phyloP scores from a whole-genome alignment of 768 basidiomycete species.

The Crepidotus variabilis region DNA sequence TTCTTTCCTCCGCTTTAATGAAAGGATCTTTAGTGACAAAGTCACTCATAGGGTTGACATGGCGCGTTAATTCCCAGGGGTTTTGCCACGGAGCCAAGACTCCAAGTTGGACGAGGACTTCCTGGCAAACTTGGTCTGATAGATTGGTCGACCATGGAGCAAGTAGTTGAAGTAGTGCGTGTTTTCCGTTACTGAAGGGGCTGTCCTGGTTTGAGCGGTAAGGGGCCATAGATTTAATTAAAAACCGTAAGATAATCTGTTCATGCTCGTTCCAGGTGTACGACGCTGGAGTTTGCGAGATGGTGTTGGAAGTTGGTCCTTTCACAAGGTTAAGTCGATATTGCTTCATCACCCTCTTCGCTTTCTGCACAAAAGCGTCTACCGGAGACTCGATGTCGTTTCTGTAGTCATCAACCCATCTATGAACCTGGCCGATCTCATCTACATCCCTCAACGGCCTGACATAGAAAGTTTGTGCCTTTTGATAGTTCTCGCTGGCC shows the following conservation, averaged over 20 bases:
- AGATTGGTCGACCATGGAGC: constrained; percentile 30
- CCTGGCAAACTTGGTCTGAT: constrained; percentile 33
- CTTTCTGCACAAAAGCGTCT: constrained; percentile 14
- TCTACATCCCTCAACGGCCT: constrained; percentile 58
- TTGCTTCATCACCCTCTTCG: constrained; percentile 7
- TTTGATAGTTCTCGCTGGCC: constrained; percentile 43
- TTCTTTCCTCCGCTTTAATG: constrained; percentile 20
- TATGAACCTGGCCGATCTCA: constrained; percentile 42
- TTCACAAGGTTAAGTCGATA: not conserved
- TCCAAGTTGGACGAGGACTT: constrained; percentile 67
- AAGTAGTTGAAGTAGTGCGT: constrained; percentile 57
- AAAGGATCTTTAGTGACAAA: constrained; percentile 24
- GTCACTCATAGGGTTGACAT: constrained; percentile 31
- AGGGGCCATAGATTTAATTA: constrained; percentile 50
- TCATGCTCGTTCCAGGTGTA: constrained; percentile 52
- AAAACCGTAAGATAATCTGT: constrained; percentile 51
- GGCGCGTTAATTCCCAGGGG: constrained; percentile 35
- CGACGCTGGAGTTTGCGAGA: constrained; percentile 17
- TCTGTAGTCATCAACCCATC: constrained; percentile 38
- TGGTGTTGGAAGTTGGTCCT: constrained; percentile 1
- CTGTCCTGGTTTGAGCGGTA: constrained; percentile 51
- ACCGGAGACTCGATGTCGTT: constrained; percentile 4
- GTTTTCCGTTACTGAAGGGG: constrained; percentile 51
- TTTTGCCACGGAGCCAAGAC: constrained; percentile 83
- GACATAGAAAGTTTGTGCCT: constrained; percentile 52